Percentiles rank a stretch among this genome's conserved stretches.
Evolutionary conservation across 495 filamentous ascomycete species (phyloP).

Genomic region (Aspergillus indologenus): DNA sequence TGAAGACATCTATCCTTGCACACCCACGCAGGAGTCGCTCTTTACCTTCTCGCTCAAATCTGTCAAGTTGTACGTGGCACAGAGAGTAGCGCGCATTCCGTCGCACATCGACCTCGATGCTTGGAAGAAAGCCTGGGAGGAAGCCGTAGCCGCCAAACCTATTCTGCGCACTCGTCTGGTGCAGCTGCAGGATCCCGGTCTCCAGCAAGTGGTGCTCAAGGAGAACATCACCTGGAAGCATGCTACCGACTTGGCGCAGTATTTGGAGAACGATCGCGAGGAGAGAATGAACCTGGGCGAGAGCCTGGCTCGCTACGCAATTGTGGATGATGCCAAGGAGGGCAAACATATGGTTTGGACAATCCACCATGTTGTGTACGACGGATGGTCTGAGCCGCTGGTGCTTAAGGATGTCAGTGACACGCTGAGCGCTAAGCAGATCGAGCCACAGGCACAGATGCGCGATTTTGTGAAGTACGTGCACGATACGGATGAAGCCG

Average conservation of each 20-base stretch:
- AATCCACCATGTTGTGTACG: slow-evolving; percentile 66
- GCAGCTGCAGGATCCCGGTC: slow-evolving; percentile 50
- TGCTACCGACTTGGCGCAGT: slow-evolving; percentile 42
- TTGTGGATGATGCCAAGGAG: slow-evolving; percentile 38
- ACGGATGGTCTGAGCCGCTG: slow-evolving; percentile 61
- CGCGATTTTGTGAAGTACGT: slow-evolving; percentile 45
- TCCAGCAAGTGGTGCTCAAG: slow-evolving; percentile 57
- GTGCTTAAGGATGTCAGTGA: slow-evolving; percentile 53
- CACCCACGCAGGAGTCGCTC: slow-evolving; percentile 62
- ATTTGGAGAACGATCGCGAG: slow-evolving; percentile 46
- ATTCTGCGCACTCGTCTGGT: slow-evolving; percentile 61
- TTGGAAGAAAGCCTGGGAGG: slow-evolving; percentile 51
- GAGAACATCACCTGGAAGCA: slow-evolving; percentile 41
- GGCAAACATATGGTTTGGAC: slow-evolving; percentile 55
- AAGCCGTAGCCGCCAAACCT: slow-evolving; percentile 40
- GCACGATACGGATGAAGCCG: slow-evolving; percentile 29
- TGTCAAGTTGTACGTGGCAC: slow-evolving; percentile 56
- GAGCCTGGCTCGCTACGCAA: slow-evolving; percentile 52
- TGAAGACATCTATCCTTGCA: slow-evolving; percentile 58
- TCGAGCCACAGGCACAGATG: slow-evolving; percentile 30
- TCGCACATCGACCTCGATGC: slow-evolving; percentile 28
- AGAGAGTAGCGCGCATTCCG: slow-evolving; percentile 45
- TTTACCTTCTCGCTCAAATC: slow-evolving; percentile 58
- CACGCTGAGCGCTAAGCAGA: slow-evolving; percentile 22
- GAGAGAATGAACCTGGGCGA: slow-evolving; percentile 54